Base-by-base conservation (phyloP, 2,329 filamentous ascomycete genomes). In the Fusarium albidum region DNA sequence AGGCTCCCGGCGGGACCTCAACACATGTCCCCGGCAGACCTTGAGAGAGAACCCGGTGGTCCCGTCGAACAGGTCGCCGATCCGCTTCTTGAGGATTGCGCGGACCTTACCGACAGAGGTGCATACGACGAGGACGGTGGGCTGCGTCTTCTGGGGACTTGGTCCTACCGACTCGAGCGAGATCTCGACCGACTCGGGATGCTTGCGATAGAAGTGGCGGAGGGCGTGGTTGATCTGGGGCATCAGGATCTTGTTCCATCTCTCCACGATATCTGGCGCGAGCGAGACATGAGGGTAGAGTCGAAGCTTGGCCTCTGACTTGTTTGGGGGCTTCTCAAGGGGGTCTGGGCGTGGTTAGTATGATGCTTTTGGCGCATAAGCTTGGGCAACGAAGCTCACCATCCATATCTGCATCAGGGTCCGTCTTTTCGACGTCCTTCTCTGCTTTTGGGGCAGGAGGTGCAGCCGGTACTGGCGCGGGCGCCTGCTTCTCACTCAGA, bases 61-160 rank as follows among this genome's bases (percentile, higher is more conserved):
- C 27, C 79, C 80, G 35, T 92, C 88, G 57, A 91, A 92, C 2
- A 87, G 69, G 5, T 82, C 72, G 5, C 80, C 83, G 26, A 93
- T 80, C 57, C 87, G 85, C 65, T 87, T 88, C 68, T 85, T 87
- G 6, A 94, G 74, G 35, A 91, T 87, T 15, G 84, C 82, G 44
- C 88, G 86, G 26, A 93, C 87, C 68, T 90, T 91, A 42, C 78
- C 78, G 9, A 91, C 88, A 5, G 89, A 92, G 3, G 84, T 88
- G 73, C 90, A 94, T 5, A 91, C 87, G 9, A 94, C 86, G 15
- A 93, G 78, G 0, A 92, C 88, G 0, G 90, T 93, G 1, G 90
- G 89, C 48, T 81, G 83, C 0, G 87, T 86, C 48, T 82, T 85
- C 29, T 85, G 79, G 6, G 84, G 80, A 4, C 84, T 86, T 45